These are phyloP conservation scores for Aspergillus floridensis DNA, from an alignment of 2,329 filamentous ascomycete genomes.

Conservation along the genomic window DNA sequence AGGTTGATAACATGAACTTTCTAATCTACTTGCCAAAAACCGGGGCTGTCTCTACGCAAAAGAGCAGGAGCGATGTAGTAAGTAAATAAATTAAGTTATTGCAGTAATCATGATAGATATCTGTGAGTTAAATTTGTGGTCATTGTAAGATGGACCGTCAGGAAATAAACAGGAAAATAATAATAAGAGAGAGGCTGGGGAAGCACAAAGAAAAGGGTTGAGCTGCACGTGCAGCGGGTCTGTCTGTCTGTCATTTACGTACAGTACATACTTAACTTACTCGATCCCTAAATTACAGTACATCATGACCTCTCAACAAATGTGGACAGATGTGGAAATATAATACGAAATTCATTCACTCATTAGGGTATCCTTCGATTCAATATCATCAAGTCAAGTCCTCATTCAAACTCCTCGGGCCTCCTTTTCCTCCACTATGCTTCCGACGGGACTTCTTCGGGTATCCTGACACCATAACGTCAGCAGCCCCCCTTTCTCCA, in stretches of 20 bases:
- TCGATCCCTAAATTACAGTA: too few species aligned
- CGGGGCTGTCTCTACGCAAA: too few species aligned
- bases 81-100: neutral
- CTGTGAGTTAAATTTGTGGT: too few species aligned
- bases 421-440: neutral
- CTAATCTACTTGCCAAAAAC: too few species aligned
- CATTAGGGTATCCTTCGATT: slow-evolving; percentile 9
- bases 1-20: neutral
- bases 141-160: neutral
- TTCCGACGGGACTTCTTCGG: neutral
- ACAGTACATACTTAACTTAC: too few species aligned
- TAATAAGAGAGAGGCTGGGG: neutral
- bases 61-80: too few species aligned
- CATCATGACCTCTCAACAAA: too few species aligned
- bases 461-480: neutral
- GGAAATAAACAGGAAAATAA: neutral
- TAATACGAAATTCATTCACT: neutral
- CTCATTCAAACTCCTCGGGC: neutral
- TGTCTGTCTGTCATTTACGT: neutral
- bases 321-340: too few species aligned
- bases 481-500: neutral
- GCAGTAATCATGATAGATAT: too few species aligned
- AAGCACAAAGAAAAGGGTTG: neutral
- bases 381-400: neutral
- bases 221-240: neutral